A percentile compares a stretch with the other conserved stretches of the same genome.
phyloP scores from a whole-genome alignment of 768 basidiomycete genomes.

The Dentipellis fragilis region DNA sequence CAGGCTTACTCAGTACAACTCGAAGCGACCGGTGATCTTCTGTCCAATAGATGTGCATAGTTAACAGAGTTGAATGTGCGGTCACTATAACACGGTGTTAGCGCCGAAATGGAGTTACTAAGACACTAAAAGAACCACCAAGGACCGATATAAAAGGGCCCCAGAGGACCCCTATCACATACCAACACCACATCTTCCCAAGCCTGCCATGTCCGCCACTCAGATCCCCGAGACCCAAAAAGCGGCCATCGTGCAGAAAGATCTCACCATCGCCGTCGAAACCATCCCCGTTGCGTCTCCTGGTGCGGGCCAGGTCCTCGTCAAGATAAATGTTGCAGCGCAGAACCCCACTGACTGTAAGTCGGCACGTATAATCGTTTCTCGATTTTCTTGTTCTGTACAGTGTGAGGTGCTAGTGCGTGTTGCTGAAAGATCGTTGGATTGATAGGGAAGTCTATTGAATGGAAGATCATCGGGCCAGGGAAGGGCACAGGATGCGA shows the following conservation, averaged over 20 bases:
- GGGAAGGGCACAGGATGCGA: not conserved
- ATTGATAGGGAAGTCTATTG: not conserved
- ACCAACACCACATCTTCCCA: too few species aligned
- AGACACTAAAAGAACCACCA: too few species aligned
- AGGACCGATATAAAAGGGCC: too few species aligned
- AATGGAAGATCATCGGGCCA: not conserved
- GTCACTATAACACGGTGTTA: too few species aligned
- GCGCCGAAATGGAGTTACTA: too few species aligned
- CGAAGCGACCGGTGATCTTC: too few species aligned
- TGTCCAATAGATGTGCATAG: too few species aligned
- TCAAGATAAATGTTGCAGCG: not conserved
- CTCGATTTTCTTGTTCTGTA: not conserved
- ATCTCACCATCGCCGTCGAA: not conserved
- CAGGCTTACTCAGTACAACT: too few species aligned
- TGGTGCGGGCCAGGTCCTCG: not conserved
- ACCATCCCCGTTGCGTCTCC: not conserved
- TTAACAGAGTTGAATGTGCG: too few species aligned
- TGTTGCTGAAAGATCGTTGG: not conserved
- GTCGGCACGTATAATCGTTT: not conserved
- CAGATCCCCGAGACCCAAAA: not conserved
- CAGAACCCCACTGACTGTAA: not conserved
- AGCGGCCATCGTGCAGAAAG: not conserved
- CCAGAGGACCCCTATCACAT: too few species aligned
- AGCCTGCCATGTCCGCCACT: not conserved
- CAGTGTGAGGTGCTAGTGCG: not conserved